Conservation (phyloP, 2,329 filamentous ascomycete species). For the Ophiostoma sp. region DNA sequence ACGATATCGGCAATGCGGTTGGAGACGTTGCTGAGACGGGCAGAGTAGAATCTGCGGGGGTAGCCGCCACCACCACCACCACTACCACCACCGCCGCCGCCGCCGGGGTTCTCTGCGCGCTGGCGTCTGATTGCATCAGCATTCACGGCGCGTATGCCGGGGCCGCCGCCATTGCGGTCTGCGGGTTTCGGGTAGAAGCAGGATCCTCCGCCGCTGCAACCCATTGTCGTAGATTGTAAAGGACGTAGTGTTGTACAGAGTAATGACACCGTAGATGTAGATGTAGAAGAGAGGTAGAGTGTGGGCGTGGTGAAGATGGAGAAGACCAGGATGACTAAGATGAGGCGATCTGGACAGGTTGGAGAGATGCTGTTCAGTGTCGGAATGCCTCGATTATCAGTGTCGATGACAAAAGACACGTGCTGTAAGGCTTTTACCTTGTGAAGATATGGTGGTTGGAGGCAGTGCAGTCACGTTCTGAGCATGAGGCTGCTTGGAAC, state of each 20-base stretch:
- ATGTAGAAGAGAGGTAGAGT: background rate
- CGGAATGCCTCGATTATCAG: background rate
- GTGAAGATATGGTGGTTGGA: background rate
- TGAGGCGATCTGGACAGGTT: background rate
- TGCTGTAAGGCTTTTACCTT: background rate
- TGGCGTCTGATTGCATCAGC: background rate
- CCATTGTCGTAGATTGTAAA: slow-evolving; percentile 2
- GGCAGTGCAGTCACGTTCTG: background rate
- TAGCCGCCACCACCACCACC: background rate
- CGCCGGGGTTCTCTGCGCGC: background rate
- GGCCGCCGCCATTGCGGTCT: background rate
- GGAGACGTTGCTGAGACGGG: background rate
- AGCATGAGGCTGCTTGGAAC: background rate
- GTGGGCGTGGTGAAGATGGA: background rate
- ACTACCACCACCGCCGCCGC: background rate
- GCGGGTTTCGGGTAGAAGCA: background rate
- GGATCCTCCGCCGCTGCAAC: background rate
- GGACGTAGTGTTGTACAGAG: background rate
- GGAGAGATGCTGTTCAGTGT: background rate
- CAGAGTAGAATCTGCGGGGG: slow-evolving; percentile 2
- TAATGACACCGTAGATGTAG: background rate
- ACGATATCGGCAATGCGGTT: background rate
- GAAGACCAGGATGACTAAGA: background rate
- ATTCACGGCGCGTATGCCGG: background rate
- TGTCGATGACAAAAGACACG: background rate